Evolutionary conservation across 768 basidiomycete species (phyloP).

Genomic region (Amanita brunnescens): DNA sequence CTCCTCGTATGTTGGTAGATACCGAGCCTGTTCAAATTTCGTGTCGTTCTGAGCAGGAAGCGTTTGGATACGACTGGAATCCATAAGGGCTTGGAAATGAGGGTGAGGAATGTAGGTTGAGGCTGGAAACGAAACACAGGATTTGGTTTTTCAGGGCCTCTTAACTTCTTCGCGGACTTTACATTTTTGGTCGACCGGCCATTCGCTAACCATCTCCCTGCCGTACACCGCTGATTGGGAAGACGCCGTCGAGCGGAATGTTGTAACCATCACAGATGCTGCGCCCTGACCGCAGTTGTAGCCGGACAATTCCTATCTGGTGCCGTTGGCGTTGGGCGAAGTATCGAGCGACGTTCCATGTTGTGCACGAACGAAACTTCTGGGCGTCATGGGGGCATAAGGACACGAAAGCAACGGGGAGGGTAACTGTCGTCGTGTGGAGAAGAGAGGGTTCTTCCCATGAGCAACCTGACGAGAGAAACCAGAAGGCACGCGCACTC

Average conservation of each 20-base stretch:
- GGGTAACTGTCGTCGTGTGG: too few species aligned
- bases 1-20: conserved; percentile 1
- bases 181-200: background rate
- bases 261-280: background rate
- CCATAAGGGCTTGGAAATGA: background rate
- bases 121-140: background rate
- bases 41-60: background rate
- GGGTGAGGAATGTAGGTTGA: background rate
- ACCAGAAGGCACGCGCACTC: too few species aligned
- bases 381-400: too few species aligned
- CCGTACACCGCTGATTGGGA: background rate
- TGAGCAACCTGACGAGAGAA: too few species aligned
- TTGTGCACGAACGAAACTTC: too few species aligned
- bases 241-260: background rate
- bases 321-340: too few species aligned
- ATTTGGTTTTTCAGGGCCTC: background rate
- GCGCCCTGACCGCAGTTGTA: background rate
- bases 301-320: background rate
- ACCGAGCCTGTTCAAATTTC: background rate
- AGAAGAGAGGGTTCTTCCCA: too few species aligned
- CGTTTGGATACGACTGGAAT: background rate
- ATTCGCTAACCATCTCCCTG: background rate
- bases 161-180: background rate
- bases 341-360: too few species aligned
- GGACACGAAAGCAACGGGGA: too few species aligned